Conservation (phyloP, 352 stramenopile genomes). For the Globisporangium canariense region DNA sequence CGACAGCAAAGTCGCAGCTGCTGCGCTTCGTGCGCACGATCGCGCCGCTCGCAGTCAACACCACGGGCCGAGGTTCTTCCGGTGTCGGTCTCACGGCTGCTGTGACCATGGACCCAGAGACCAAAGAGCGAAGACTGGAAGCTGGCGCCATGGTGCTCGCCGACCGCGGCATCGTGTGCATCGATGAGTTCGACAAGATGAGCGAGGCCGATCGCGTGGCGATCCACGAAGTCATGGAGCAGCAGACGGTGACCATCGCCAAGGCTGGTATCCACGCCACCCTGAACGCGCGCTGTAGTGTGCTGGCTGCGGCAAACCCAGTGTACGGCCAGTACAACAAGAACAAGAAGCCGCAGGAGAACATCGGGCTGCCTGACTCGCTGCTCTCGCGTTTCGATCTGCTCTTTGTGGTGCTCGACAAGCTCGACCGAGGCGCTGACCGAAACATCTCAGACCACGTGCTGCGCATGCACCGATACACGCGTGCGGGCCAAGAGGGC, state of each 20-base stretch:
- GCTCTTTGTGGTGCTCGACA: conserved; percentile 99
- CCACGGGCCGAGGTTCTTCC: conserved; percentile 75
- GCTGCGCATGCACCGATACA: conserved; percentile 96
- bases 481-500: conserved; percentile 79
- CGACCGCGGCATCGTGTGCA: conserved; percentile 98
- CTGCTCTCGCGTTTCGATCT: conserved; percentile 99
- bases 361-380: conserved; percentile 99
- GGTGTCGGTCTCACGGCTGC: conserved; percentile 97
- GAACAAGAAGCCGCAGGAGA: conserved; percentile 96
- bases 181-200: conserved; percentile 99
- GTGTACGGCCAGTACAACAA: conserved; percentile 99
- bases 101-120: conserved; percentile 96
- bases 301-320: conserved; percentile 98
- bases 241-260: conserved; percentile 99
- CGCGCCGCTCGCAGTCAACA: conserved; percentile 91
- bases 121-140: conserved; percentile 92
- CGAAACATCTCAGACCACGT: conserved; percentile 97
- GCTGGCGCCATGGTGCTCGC: conserved; percentile 99
- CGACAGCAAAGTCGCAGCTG: conserved; percentile 98
- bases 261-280: conserved; percentile 99
- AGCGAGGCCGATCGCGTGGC: conserved; percentile 97
- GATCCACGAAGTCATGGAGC: conserved; percentile 99
- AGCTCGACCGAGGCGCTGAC: conserved; percentile 93
- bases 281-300: conserved; percentile 98
- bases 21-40: conserved; percentile 97